Conservation (phyloP, 495 filamentous ascomycete genomes). For the Umbilicaria muhlenbergii region DNA sequence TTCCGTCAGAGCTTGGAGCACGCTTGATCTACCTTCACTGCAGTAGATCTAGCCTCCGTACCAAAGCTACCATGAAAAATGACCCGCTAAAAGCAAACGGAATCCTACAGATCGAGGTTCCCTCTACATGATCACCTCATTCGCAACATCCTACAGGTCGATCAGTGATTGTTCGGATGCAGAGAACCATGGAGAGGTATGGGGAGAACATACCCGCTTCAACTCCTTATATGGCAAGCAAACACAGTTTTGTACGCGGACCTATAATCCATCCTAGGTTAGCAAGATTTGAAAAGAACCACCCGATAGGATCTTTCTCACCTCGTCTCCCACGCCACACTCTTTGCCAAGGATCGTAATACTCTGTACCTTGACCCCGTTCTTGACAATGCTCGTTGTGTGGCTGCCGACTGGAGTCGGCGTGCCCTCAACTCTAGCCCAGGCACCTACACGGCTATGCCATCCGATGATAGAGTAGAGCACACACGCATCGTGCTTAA, state of each 20-base stretch:
- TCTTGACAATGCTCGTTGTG: slow-evolving; percentile 88
- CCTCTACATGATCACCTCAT: slow-evolving; percentile 88
- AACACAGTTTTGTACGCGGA: slow-evolving; percentile 82
- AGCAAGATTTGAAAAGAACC: no score
- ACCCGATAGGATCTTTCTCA: slow-evolving; percentile 27
- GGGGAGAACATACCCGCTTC: slow-evolving; percentile 62
- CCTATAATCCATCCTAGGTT: no score
- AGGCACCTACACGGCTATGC: slow-evolving; percentile 89
- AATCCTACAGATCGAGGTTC: neutral
- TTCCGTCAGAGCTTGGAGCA: no score
- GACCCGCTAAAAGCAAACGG: neutral
- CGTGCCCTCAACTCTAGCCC: slow-evolving; percentile 94
- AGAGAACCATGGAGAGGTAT: neutral
- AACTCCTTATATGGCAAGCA: slow-evolving; percentile 97
- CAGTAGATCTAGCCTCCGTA: no score
- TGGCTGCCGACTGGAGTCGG: slow-evolving; percentile 82
- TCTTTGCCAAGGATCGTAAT: slow-evolving; percentile 98
- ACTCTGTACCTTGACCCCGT: slow-evolving; percentile 95
- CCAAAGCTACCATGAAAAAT: neutral
- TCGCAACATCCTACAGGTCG: slow-evolving; percentile 56
- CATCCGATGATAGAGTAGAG: slow-evolving; percentile 96
- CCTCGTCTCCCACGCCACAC: slow-evolving; percentile 85
- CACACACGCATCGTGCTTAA: slow-evolving; percentile 94
- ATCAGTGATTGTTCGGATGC: slow-evolving; percentile 19
- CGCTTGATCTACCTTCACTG: no score